phyloP scores from a whole-genome alignment of 495 filamentous ascomycete species.

The Aspergillus sclerotiicarbonarius region DNA sequence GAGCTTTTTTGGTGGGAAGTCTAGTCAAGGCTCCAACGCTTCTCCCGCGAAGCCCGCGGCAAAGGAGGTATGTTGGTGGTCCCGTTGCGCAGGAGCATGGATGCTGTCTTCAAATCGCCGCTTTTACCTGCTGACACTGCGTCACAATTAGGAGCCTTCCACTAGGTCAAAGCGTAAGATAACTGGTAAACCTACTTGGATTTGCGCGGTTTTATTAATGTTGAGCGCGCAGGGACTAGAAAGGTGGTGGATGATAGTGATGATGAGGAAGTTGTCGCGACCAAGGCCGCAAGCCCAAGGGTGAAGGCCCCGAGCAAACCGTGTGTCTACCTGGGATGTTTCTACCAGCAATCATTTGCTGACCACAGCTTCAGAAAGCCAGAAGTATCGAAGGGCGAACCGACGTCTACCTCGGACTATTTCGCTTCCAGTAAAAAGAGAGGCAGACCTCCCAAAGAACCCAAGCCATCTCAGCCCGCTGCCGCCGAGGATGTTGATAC shows the following conservation, averaged over 20 bases:
- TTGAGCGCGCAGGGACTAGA: constrained; percentile 49
- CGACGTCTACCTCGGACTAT: constrained; percentile 58
- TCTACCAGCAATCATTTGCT: not conserved
- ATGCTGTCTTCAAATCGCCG: not conserved
- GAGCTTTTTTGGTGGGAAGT: constrained; percentile 68
- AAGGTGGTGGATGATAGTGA: constrained; percentile 78
- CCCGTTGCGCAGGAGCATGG: not conserved
- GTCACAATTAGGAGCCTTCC: constrained; percentile 29
- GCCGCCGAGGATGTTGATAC: constrained; percentile 19
- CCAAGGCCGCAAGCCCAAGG: constrained; percentile 44
- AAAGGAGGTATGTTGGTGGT: constrained; percentile 37
- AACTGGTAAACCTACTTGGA: not conserved
- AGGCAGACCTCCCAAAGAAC: constrained; percentile 24
- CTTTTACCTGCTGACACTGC: not conserved
- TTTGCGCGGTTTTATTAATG: constrained; percentile 11
- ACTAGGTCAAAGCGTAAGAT: constrained; percentile 42
- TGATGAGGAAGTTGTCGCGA: constrained; percentile 50
- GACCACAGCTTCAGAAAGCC: constrained; percentile 32
- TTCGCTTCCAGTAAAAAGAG: constrained; percentile 59
- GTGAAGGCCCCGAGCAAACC: constrained; percentile 41
- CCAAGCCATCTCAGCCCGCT: constrained; percentile 17
- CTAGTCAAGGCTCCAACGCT: constrained; percentile 29
- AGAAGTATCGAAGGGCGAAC: constrained; percentile 47
- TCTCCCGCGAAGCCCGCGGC: constrained; percentile 33
- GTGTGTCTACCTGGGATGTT: constrained; percentile 21